Base-by-base conservation (phyloP, 768 basidiomycete genomes). In the Leccinum variicolor region DNA sequence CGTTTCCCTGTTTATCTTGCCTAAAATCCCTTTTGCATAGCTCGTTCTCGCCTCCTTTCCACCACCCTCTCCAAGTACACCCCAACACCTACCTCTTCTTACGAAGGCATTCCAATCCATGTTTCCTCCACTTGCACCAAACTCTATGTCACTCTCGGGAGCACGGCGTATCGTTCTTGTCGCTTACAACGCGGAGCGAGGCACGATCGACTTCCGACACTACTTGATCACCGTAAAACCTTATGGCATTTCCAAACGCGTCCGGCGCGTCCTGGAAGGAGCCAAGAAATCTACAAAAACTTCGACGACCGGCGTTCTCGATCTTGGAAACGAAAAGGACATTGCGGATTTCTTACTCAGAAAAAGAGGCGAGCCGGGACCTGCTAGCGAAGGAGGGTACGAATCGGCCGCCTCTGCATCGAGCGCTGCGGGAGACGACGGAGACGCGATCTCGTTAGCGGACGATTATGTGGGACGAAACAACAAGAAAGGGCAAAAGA, bases 51-150 rank as follows among this genome's bases (percentile, higher is more conserved):
- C 89, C 61, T 96, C 87, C 17, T 96, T 85, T 74, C 93, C 84
- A 53, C 84, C 80, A 57, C 87, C 85, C 51, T 86, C 83, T 10
- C 87, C 89, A 3, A 80, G 76, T 23, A 88, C 88, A 2, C 89
- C 92, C 2, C 84, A 87, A 3, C 94, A 98, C 69, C 80, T 98
- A 39, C 82, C 92, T 36, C 87, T 98, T 57, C 82, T 98, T 68
- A 89, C 94, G 82, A 97, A 97, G 73, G 85, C 94, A 57, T 97
- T 99, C 76, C 97, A 98, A 72, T 88, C 92, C 29, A 78, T 99
- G 59, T 99, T 98, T 76, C 97, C 97, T 5, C 89, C 97, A 0
- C 90, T 99, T 49, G 80, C 91, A 11, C 92, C 92, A 1, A 81
- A 90, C 65, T 81, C 84, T 31, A 79, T 94, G 69, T 82, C 84